phyloP scores from a whole-genome alignment of 345 rosid genomes.

The Cochlearia excelsa region DNA sequence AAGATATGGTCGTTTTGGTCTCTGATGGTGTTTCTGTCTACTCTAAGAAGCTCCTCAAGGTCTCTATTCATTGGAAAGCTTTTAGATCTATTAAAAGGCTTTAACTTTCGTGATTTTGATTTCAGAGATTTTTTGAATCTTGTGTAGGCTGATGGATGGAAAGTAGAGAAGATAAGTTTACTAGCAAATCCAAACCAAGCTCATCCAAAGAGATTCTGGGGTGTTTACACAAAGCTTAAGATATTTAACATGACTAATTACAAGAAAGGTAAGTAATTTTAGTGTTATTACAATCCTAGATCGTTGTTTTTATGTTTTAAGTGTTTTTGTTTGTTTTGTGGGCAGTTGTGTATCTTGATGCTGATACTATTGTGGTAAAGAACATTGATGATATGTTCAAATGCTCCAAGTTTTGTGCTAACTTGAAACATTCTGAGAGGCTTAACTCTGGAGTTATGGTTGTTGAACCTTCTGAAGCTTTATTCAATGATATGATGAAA shows the following conservation, averaged over 20 bases:
- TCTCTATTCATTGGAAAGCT: slow-evolving; percentile 19
- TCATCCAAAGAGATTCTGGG: slow-evolving; percentile 90
- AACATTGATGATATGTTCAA: slow-evolving; percentile 82
- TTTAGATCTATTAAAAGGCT: slow-evolving; percentile 13
- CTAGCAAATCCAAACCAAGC: slow-evolving; percentile 85
- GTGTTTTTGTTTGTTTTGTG: slow-evolving; percentile 15
- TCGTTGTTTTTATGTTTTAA: slow-evolving; percentile 4
- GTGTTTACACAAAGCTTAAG: slow-evolving; percentile 92
- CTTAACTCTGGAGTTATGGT: slow-evolving; percentile 97
- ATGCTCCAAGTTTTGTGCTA: slow-evolving; percentile 84
- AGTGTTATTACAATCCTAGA: background rate
- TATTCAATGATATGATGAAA: slow-evolving; percentile 81
- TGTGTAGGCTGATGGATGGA: slow-evolving; percentile 93
- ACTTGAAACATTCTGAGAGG: slow-evolving; percentile 94
- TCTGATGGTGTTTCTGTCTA: slow-evolving; percentile 89
- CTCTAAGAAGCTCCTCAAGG: slow-evolving; percentile 66
- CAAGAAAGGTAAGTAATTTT: slow-evolving; percentile 57
- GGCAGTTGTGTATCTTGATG: slow-evolving; percentile 91
- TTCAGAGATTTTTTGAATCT: too few relatives aligned
- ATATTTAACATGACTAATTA: slow-evolving; percentile 88
- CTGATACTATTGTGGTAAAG: slow-evolving; percentile 92
- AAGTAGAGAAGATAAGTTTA: slow-evolving; percentile 80
- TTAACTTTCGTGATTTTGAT: background rate
- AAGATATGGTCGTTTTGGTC: slow-evolving; percentile 85
- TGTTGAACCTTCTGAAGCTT: slow-evolving; percentile 76